Conservation (phyloP, 2,329 filamentous ascomycete species). For the Cryoendolithus antarcticus region DNA sequence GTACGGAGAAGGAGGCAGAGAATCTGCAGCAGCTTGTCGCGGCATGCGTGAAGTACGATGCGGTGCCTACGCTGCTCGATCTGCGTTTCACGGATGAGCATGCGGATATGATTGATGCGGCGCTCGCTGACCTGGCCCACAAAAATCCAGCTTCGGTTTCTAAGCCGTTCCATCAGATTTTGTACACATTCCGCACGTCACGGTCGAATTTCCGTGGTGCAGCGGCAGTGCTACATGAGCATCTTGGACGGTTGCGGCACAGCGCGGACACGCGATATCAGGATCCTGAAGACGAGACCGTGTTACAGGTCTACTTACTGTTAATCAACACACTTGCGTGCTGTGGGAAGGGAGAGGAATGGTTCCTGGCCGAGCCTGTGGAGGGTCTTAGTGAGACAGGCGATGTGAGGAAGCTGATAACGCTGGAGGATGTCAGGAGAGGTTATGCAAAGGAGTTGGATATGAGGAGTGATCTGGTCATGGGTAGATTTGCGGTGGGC, state of each 20-base stretch:
- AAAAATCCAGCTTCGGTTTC: conserved; percentile 47
- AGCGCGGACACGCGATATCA: conserved; percentile 10
- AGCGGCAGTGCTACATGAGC: conserved; percentile 44
- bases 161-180: conserved; percentile 71
- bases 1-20: conserved; percentile 55
- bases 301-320: conserved; percentile 68
- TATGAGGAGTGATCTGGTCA: conserved; percentile 73
- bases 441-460: conserved; percentile 88
- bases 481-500: conserved; percentile 64
- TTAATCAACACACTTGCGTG: conserved; percentile 89
- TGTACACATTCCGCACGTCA: conserved; percentile 82
- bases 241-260: conserved; percentile 37
- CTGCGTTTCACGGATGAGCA: conserved; percentile 65
- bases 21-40: conserved; percentile 56
- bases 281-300: conserved; percentile 38
- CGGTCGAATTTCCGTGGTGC: conserved; percentile 77
- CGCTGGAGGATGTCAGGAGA: conserved; percentile 71
- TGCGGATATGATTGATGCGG: conserved; percentile 64
- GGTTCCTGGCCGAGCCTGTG: conserved; percentile 51
- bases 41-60: conserved; percentile 21
- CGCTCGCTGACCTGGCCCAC: conserved; percentile 60
- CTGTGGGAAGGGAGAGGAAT: conserved; percentile 69
- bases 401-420: conserved; percentile 63
- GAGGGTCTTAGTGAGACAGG: conserved; percentile 26
- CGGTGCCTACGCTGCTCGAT: conserved; percentile 41